Evolutionary conservation across 805 yeast species (phyloP), one percentile per base, ranked within the genome.

Genomic region (Suhomyces canberraensis): DNA sequence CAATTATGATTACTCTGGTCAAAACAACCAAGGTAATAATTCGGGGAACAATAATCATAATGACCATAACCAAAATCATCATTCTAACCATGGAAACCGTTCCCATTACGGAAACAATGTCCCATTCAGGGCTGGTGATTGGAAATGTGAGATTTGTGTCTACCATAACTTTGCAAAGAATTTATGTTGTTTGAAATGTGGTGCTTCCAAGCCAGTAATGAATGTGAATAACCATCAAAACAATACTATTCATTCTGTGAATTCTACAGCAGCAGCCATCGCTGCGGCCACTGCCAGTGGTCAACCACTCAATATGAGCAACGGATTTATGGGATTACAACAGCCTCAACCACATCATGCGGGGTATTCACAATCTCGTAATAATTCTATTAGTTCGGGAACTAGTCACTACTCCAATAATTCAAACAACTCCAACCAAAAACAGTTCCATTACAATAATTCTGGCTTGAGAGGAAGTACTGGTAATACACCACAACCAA

Each of bases 61-160:
- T 35, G 34, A 25, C 30, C 47, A 39, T 43, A 43, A 33, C 35
- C 45, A 46, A 31, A 44, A 41, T 36, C 37, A 42, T 32, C 47
- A 37, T 45, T 45, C 33, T 40, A 48, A 46, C 34, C 42, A 41
- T 36, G 41, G 38, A 32, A 37, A 40, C 33, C 37, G 55, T n/a
- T 27, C 40, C 6, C 54, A 51, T 35, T 52, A 54, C 39, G 57
- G 66, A 29, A 63, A 62, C 36, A 73, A 78, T 50, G 95, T 90
- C n/a, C 96, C 96, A 20, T 90, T 90, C 62, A 75, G 97, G 50
- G 96, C 96, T 3, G 96, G 96, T 35, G 97, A 89, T 62, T 90
- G 96, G 96, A 89, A 88, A 60, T 90, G 96, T 66, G 90, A 83
- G 37, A 69, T 76, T 17, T 90, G 96, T 58, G 73, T 79, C 22